phyloP scores from a whole-genome alignment of 768 basidiomycete genomes.

The Xanthoconium purpureum region DNA sequence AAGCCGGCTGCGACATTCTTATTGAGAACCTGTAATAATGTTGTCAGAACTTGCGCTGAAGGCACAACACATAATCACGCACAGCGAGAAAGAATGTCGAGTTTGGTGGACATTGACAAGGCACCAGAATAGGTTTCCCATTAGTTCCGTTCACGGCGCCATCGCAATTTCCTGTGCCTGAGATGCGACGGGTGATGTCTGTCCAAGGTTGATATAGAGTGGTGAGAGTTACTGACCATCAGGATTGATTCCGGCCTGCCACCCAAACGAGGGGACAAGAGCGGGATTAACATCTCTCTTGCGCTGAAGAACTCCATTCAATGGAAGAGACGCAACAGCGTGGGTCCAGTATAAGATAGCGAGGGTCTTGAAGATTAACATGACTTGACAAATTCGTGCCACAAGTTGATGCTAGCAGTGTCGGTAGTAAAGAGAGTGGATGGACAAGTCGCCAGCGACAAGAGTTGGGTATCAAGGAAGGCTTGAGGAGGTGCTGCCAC shows the following conservation, averaged over 20 bases:
- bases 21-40: constrained; percentile 37
- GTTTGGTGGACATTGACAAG: constrained; percentile 63
- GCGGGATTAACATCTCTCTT: constrained; percentile 49
- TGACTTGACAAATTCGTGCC: constrained; percentile 2
- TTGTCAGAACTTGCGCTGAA: constrained; percentile 1
- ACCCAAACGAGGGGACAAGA: constrained; percentile 62
- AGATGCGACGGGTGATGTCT: neutral
- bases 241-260: constrained; percentile 54
- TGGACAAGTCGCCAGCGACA: constrained; percentile 22
- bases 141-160: constrained; percentile 56
- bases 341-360: constrained; percentile 9
- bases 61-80: neutral
- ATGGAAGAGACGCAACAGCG: constrained; percentile 13
- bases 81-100: constrained; percentile 52
- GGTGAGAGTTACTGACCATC: constrained; percentile 41
- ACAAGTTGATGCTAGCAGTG: neutral
- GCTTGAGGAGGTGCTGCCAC: neutral
- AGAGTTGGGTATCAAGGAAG: constrained; percentile 2
- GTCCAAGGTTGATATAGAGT: neutral
- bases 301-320: constrained; percentile 6
- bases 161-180: constrained; percentile 67
- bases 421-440: constrained; percentile 1
- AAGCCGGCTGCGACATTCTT: constrained; percentile 59
- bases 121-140: constrained; percentile 57
- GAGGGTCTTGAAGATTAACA: constrained; percentile 14